phyloP scores from a whole-genome alignment of 306 rosid species.

The Abrus pulchellus region DNA sequence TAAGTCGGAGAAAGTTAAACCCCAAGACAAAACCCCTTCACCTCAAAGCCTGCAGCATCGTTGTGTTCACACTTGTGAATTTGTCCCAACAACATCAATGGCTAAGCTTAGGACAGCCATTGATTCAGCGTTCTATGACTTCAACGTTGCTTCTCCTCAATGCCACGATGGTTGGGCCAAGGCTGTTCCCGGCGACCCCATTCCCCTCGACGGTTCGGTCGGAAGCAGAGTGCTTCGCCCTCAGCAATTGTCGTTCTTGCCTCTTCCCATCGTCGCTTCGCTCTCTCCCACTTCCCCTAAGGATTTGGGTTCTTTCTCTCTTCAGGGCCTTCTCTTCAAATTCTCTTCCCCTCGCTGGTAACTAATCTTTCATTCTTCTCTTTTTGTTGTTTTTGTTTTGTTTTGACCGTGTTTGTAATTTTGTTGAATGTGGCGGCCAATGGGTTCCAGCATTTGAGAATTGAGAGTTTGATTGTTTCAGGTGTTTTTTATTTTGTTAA shows the following conservation, averaged over 20 bases:
- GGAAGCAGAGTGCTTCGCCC: conserved; percentile 70
- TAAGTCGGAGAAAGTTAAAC: too few species aligned
- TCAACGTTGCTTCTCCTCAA: conserved; percentile 73
- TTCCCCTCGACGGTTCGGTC: conserved; percentile 74
- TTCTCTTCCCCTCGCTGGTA: conserved; percentile 64
- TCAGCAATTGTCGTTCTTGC: conserved; percentile 67
- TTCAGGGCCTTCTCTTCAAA: conserved; percentile 72
- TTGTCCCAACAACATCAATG: conserved; percentile 52
- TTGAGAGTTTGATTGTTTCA: background rate
- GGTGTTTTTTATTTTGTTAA: background rate
- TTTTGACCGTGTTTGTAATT: background rate
- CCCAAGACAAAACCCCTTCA: conserved; percentile 27
- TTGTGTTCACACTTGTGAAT: too few species aligned
- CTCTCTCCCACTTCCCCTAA: conserved; percentile 65
- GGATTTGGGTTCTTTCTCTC: conserved; percentile 73
- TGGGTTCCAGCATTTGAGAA: conserved; percentile 16
- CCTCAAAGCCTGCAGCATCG: background rate
- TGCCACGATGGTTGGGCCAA: conserved; percentile 71
- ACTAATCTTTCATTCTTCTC: background rate
- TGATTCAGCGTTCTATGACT: conserved; percentile 86
- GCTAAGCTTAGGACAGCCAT: conserved; percentile 81
- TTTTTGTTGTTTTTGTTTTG: background rate
- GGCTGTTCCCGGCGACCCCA: conserved; percentile 74
- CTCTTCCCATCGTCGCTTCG: conserved; percentile 69
- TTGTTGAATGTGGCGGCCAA: background rate